phyloP scores from a whole-genome alignment of 2,329 filamentous ascomycete species.

The Botryosphaeria agaves region DNA sequence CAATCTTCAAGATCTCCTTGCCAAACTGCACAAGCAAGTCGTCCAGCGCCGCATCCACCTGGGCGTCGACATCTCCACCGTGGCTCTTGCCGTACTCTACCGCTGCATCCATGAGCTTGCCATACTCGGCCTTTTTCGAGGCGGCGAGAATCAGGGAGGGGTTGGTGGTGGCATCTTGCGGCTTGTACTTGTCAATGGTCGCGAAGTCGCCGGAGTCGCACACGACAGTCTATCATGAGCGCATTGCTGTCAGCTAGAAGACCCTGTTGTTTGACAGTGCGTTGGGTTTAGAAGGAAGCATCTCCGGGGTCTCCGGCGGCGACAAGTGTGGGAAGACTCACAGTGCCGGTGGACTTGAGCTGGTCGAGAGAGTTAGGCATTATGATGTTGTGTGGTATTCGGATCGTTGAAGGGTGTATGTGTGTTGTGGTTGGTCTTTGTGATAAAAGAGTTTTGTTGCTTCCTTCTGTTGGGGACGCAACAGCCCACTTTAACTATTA shows the following conservation, averaged over 20 bases:
- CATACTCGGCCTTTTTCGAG: slow-evolving; percentile 95
- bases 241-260: slow-evolving; percentile 3
- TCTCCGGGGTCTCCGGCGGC: slow-evolving; percentile 6
- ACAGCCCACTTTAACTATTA: too few relatives aligned
- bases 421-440: too few relatives aligned
- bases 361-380: slow-evolving; percentile 92
- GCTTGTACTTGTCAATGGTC: slow-evolving; percentile 99
- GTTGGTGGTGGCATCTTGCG: slow-evolving; percentile 99
- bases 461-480: too few relatives aligned
- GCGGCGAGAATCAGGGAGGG: slow-evolving; percentile 95
- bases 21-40: slow-evolving; percentile 94
- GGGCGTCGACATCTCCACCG: slow-evolving; percentile 49
- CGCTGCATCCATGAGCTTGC: slow-evolving; percentile 73
- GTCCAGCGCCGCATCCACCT: slow-evolving; percentile 86
- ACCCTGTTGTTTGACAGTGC: slow-evolving; percentile 1
- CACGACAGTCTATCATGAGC: slow-evolving; percentile 57
- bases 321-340: slow-evolving; percentile 34
- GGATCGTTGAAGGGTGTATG: too few relatives aligned
- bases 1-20: slow-evolving; percentile 90
- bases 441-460: too few relatives aligned
- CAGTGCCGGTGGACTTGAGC: slow-evolving; percentile 91
- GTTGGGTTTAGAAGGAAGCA: too few relatives aligned
- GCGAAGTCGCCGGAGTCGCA: slow-evolving; percentile 75
- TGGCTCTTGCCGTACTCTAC: slow-evolving; percentile 70
- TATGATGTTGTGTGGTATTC: too few relatives aligned